Evolutionary conservation across 2,329 filamentous ascomycete genomes (phyloP).

Genomic region (Acarospora socialis): DNA sequence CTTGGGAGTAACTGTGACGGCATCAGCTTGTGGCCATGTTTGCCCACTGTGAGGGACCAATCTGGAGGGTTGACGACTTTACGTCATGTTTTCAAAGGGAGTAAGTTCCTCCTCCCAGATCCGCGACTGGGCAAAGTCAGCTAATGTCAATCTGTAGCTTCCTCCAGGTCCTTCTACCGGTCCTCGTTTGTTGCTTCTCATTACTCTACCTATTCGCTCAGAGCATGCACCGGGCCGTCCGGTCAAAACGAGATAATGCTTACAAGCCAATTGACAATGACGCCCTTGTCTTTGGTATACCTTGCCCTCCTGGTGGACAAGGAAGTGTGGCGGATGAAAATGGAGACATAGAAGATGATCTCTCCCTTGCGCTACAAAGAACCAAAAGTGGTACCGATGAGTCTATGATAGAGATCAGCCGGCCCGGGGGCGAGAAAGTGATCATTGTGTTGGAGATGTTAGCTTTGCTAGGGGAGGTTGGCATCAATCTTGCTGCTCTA

Average conservation of each 20-base stretch:
- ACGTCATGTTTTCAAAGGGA: slow-evolving; percentile 45
- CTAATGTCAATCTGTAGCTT: slow-evolving; percentile 40
- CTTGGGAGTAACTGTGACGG: no score
- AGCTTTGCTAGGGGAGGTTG: slow-evolving; percentile 57
- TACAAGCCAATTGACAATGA: slow-evolving; percentile 42
- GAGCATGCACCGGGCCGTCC: slow-evolving; percentile 38
- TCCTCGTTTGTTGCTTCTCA: slow-evolving; percentile 56
- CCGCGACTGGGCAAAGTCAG: slow-evolving; percentile 1
- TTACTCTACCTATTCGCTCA: slow-evolving; percentile 50
- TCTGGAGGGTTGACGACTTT: slow-evolving; percentile 50
- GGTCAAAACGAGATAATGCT: slow-evolving; percentile 38
- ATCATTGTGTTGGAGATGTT: slow-evolving; percentile 61
- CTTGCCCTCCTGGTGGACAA: slow-evolving; percentile 22
- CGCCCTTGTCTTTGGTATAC: slow-evolving; percentile 24
- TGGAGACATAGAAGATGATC: slow-evolving; percentile 39
- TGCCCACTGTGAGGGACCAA: slow-evolving; percentile 40
- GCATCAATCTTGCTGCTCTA: slow-evolving; percentile 52
- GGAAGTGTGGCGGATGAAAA: slow-evolving; percentile 33
- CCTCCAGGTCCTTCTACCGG: slow-evolving; percentile 65
- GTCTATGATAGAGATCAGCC: slow-evolving; percentile 54
- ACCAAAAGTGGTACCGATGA: slow-evolving; percentile 36
- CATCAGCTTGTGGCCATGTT: no score
- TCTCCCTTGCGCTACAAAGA: slow-evolving; percentile 38
- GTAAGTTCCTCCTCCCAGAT: slow-evolving; percentile 26
- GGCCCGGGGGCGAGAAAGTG: slow-evolving; percentile 56